A percentile compares a stretch with the other conserved stretches of the same genome.
Conservation (phyloP, 305 asterid genomes). For the Fraxinus greggii region DNA sequence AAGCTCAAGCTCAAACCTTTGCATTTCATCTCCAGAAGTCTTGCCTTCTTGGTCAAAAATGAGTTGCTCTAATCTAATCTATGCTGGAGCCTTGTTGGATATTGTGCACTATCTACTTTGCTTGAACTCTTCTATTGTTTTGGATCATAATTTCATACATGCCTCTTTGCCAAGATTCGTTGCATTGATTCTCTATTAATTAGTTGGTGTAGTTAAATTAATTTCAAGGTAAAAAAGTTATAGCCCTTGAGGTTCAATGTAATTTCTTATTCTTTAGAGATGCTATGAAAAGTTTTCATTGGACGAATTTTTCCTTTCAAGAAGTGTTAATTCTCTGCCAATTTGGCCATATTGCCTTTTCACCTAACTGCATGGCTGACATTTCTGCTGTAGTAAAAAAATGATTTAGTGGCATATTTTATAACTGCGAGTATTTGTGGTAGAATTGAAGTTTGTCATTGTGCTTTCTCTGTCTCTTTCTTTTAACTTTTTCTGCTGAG, state of each 20-base stretch:
- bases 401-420: not conserved
- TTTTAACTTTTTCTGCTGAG: not conserved
- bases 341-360: not conserved
- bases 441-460: not conserved
- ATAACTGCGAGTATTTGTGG: not conserved
- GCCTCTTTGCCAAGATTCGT: not conserved
- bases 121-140: not conserved
- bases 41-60: not conserved
- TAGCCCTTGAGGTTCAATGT: not conserved
- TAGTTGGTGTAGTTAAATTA: not conserved
- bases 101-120: not conserved
- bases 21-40: not conserved
- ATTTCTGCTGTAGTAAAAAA: not conserved
- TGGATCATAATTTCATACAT: not conserved
- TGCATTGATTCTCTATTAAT: not conserved
- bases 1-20: not conserved
- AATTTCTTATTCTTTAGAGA: not conserved
- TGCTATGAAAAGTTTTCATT: not conserved
- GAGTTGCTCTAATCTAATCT: not conserved
- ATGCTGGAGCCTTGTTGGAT: not conserved
- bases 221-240: not conserved
- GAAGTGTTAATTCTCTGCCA: not conserved
- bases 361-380: not conserved
- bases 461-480: not conserved
- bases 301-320: not conserved